Evolutionary conservation across 352 stramenopile species (phyloP), one percentile per base, ranked within the genome.

Genomic region (Globisporangium nunn): DNA sequence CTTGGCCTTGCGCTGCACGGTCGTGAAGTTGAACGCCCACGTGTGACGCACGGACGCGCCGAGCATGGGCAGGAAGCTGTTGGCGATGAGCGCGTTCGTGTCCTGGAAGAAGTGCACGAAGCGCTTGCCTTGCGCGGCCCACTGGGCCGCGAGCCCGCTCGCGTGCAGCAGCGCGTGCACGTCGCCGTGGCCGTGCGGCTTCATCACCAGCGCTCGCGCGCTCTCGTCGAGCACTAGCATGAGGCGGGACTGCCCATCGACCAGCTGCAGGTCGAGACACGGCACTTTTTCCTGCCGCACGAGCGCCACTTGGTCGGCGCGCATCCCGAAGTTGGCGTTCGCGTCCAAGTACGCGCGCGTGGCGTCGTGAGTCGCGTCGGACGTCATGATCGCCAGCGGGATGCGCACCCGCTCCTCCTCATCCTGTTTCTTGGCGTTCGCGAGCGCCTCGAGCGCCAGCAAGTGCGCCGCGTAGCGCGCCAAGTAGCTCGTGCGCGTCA

Each of bases 261-360:
- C 44, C 23, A 18, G 18, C 28, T 28, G 44, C 44, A 78, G 63
- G 30, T 86, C 66, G n/a, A 89, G 54, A 52, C 79, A 89, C 37
- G 96, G 82, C 37, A 99, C 97, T 61, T 98, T 98, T 56, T 99
- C 96, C 71, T 99, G 97, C 66, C 97, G 98, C 45, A 99, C 89
- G 60, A 99, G 87, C 18, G 80, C 90, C 17, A 99, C 71, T 65
- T 99, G 91, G 7, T 74, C 78, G 6, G 84, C 58, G 1, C 84
- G 71, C 78, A 98, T 90, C n/a, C 96, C 96, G 68, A 98, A 99
- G 68, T 97, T 91, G 50, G 87, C 68, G 64, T 98, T 87, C 30
- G 91, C 68, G 37, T 85, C 57, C 3, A 99, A 78, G 54, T 99
- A 86, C 45, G 71, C 66, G 49, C 75, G 66, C 8, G 96, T 99